Conservation (phyloP, 164 flowering plant species). For the grape (Vitis vinifera) region ASM3070453v1 NC_081810.1:4032501-4033000, state of each 20-base stretch:
- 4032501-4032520: background rate
- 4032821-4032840: slow-evolving; percentile 47
- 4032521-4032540: background rate
- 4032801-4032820: slow-evolving; percentile 45
- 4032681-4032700: slow-evolving; percentile 40
- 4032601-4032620: slow-evolving; percentile 43
- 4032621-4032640: slow-evolving; percentile 45
- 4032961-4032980: slow-evolving; percentile 70
- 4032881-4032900: slow-evolving; percentile 68
- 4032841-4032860: slow-evolving; percentile 42
- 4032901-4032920: slow-evolving; percentile 76
- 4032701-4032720: slow-evolving; percentile 51
- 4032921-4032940: slow-evolving; percentile 66
- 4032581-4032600: slow-evolving; percentile 41
- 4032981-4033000: slow-evolving; percentile 76
- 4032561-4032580: slow-evolving; percentile 47
- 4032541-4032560: slow-evolving; percentile 10
- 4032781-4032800: slow-evolving; percentile 52
- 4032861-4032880: slow-evolving; percentile 40
- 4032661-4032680: slow-evolving; percentile 50
- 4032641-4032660: slow-evolving; percentile 48
- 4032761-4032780: slow-evolving; percentile 39
- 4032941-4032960: slow-evolving; percentile 73
- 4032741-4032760: slow-evolving; percentile 46
- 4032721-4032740: slow-evolving; percentile 44